Evolutionary conservation across 805 yeast genomes (phyloP), one percentile per base, ranked within the genome.

Genomic region (Hanseniaspora thailandica): DNA sequence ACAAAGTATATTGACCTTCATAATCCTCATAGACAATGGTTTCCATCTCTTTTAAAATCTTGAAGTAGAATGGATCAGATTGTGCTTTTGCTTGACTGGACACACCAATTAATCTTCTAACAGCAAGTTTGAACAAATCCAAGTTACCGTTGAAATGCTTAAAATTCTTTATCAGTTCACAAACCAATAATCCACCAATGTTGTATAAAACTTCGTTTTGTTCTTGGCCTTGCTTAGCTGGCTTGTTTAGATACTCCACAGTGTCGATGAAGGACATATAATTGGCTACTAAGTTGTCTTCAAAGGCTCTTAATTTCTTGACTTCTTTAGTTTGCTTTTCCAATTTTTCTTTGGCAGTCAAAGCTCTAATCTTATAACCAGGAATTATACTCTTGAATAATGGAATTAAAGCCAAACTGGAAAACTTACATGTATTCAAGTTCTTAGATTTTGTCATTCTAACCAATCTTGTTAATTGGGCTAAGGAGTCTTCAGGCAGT

Each of bases 321-420:
- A 93, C 84, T 20, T 93, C 98, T 62, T 76, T 85, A 13, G 89
- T 71, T 4, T 87, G 95, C 60, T 80, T 86, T 61, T 87, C 96
- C 56, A 78, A 76, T 65, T 79, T 80, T 66, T 90, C 97, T 0
- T 77, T 67, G 17, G 87, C 97, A 2, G 87, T 75, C 50, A 93
- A 71, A 2, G 94, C 84, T 63, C 96, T 75, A 51, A 90, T 87
- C 56, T 81, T 77, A 67, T 90, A 90, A 7, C 93, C 82, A 1
- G 98, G 98, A 1, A 93, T 81, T 45, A 93, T 76, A 54, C 83
- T 76, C 60, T 86, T 86, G 73, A 86, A 86, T 3, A 87, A 85
- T 0, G 94, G 86, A 2, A 87, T 82, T 56, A 89, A 73, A 0
- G 97, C 82, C 57, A 87, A 69, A 56, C 88, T 69, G 0, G 96